phyloP scores from a whole-genome alignment of 1,139 yeast genomes.

The Magnusiomyces fungicola region DNA sequence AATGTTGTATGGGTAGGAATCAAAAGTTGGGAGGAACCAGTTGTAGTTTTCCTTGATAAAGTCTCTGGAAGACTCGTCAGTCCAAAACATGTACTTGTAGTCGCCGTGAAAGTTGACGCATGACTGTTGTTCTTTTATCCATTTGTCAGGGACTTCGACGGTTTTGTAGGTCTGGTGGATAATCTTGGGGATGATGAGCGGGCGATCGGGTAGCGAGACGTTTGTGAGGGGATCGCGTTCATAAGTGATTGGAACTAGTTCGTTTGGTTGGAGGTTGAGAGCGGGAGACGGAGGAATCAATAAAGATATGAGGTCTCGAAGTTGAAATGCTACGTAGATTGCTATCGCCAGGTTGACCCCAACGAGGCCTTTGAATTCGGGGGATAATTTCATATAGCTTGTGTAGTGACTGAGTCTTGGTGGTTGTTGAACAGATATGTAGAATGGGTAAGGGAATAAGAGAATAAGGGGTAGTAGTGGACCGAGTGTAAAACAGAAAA shows the following conservation, averaged over 20 bases:
- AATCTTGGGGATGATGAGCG: constrained; percentile 64
- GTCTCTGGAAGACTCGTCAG: constrained; percentile 74
- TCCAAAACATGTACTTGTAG: constrained; percentile 79
- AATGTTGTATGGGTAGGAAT: constrained; percentile 69
- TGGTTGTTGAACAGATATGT: no score
- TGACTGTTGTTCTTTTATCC: constrained; percentile 71
- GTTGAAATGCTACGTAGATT: constrained; percentile 40
- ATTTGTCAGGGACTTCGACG: constrained; percentile 63
- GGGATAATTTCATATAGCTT: not conserved
- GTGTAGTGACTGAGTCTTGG: no score
- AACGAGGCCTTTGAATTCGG: not conserved
- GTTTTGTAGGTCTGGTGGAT: constrained; percentile 92
- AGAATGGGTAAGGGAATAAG: no score
- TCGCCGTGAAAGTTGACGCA: constrained; percentile 79
- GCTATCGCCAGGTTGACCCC: constrained; percentile 16
- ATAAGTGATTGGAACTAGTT: constrained; percentile 35
- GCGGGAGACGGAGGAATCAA: constrained; percentile 63
- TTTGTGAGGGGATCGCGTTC: not conserved
- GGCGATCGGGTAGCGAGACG: constrained; percentile 18
- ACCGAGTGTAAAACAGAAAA: no score
- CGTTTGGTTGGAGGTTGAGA: constrained; percentile 55
- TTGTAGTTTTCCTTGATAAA: constrained; percentile 73
- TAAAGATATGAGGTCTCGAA: constrained; percentile 69
- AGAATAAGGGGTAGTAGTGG: no score
- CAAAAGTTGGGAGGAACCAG: constrained; percentile 80